Base-by-base conservation (phyloP, 2,329 filamentous ascomycete species). In the Torrubiellomyces zombiae region DNA sequence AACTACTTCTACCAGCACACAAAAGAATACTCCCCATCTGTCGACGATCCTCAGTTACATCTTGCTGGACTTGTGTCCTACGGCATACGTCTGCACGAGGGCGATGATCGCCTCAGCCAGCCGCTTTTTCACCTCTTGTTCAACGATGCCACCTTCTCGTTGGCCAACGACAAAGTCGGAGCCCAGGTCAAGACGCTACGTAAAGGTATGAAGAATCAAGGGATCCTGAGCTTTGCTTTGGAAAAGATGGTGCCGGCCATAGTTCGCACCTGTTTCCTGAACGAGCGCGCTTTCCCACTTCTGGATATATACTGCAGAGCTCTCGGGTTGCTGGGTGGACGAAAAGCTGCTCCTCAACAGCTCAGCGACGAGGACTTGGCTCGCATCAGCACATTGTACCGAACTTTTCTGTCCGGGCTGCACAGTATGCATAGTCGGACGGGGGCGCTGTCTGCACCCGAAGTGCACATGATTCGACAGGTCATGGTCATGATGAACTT, bases 101-200 rank as follows among this genome's bases (percentile, higher is more conserved):
- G 56, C 2, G 65, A 69, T 27, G 36, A 43, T 2, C 54, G 51
- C 16, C 58, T 57, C 4, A 44, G 45, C 5, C 52, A 58, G 11
- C 56, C 59, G 26, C 51, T 71, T 4, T 72, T 71, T 37, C 62
- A 61, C 39, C 64, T 67, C 29, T 48, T 72, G 3, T 61, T 59
- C 38, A 63, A 63, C 34, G 67, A 61, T 40, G 67, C 67, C 39
- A 68, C 67, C 38, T 46, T 60, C 26, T 60, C 63, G 0, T 40
- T 71, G 3, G 53, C 55, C 21, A 60, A 60, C 28, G 49, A 57
- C 28, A 55, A 51, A 25, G 47, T 69, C n/a, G 38, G 38, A 5
- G 51, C 58, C 5, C 60, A 69, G 36, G 43, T 51, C 15, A 35
- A 29, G 5, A 56, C 68, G 25, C 36, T 71, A 12, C 44, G 44